Evolutionary conservation across 2,329 filamentous ascomycete genomes (phyloP).

Genomic region (Fusarium bactridioides): DNA sequence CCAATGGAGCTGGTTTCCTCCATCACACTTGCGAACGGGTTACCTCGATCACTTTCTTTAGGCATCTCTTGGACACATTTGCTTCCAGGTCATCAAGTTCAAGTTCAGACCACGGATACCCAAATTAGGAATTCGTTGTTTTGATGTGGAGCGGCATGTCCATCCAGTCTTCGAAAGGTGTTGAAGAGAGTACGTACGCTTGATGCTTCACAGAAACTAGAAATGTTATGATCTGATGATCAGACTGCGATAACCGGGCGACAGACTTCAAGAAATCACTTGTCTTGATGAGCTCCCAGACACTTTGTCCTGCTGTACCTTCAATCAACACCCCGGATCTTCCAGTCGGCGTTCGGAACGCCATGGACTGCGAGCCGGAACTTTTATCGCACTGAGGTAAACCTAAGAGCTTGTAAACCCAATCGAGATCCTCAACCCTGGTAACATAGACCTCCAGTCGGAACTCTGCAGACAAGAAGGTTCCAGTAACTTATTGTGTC

Average conservation of each 20-base stretch:
- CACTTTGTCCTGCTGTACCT: not conserved
- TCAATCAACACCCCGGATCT: not conserved
- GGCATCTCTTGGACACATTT: too few species aligned
- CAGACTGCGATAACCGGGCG: not conserved
- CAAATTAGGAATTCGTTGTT: not conserved
- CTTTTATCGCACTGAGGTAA: too few species aligned
- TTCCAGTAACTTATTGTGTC: too few species aligned
- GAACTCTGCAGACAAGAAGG: not conserved
- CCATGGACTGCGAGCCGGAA: not conserved
- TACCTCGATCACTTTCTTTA: not conserved
- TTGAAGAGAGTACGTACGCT: rapidly evolving
- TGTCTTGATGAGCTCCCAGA: not conserved
- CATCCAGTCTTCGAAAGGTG: not conserved
- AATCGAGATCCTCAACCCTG: too few species aligned
- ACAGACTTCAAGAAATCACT: not conserved
- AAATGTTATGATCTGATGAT: not conserved
- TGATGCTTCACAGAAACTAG: not conserved
- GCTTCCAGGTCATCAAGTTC: not conserved
- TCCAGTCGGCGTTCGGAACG: not conserved
- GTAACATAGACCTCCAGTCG: too few species aligned
- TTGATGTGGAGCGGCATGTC: not conserved
- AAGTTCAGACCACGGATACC: not conserved
- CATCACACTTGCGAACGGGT: not conserved
- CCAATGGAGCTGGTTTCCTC: not conserved
- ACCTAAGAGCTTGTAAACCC: too few species aligned